phyloP scores from a whole-genome alignment of 129 eudicot genomes.

The Escallonia herrerae region DNA sequence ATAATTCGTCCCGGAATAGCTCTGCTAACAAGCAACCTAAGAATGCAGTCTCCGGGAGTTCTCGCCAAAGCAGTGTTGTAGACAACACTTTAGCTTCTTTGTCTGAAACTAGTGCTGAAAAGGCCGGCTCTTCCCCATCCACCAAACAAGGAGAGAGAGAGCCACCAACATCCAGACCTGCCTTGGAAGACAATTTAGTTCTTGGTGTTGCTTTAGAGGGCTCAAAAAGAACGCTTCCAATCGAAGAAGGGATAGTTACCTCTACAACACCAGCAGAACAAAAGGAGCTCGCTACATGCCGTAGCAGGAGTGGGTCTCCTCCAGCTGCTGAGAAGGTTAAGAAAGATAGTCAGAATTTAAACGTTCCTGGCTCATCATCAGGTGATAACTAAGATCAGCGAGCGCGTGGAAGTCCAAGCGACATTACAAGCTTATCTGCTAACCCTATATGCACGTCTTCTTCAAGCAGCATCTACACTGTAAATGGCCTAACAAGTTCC shows the following conservation, averaged over 20 bases:
- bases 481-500: too few relatives aligned
- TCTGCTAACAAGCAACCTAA: conserved; percentile 18
- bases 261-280: conserved; percentile 27
- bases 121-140: neutral
- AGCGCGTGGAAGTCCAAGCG: neutral
- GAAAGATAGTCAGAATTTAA: conserved; percentile 34
- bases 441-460: too few relatives aligned
- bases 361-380: conserved; percentile 13
- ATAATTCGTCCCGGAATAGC: conserved; percentile 6
- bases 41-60: conserved; percentile 3
- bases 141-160: conserved; percentile 26
- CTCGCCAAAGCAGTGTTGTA: neutral
- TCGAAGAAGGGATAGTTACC: conserved; percentile 60
- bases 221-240: conserved; percentile 85
- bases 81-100: neutral
- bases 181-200: conserved; percentile 76
- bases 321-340: conserved; percentile 47
- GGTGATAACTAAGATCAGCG: conserved; percentile 27
- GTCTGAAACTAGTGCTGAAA: conserved; percentile 11
- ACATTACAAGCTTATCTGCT: too few relatives aligned
- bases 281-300: conserved; percentile 45
- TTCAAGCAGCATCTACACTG: too few relatives aligned
- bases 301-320: conserved; percentile 27
- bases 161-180: conserved; percentile 32
- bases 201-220: conserved; percentile 96